Evolutionary conservation across 768 basidiomycete species (phyloP).

Genomic region (Pleurotus sapidus): DNA sequence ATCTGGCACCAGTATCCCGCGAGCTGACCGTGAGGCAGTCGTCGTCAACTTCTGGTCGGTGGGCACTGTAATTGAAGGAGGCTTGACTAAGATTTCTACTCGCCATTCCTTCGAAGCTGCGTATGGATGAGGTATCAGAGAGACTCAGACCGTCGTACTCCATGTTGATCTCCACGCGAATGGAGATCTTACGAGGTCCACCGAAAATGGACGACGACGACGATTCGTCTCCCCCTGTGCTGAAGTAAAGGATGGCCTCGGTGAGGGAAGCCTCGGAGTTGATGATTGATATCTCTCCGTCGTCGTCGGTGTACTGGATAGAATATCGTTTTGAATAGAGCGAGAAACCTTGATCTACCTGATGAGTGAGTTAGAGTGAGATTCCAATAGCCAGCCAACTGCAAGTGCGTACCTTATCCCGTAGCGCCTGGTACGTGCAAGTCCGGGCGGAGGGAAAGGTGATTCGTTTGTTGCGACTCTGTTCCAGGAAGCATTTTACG

Average conservation of each 20-base stretch:
- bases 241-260: constrained; percentile 86
- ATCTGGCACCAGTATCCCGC: constrained; percentile 44
- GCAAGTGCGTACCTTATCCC: constrained; percentile 52
- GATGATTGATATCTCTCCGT: constrained; percentile 74
- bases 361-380: constrained; percentile 1
- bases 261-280: constrained; percentile 70
- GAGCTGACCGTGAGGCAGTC: constrained; percentile 78
- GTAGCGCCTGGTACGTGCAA: constrained; percentile 74
- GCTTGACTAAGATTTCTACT: constrained; percentile 56
- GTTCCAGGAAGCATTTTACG: constrained; percentile 82
- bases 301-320: constrained; percentile 86
- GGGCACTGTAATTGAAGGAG: constrained; percentile 45
- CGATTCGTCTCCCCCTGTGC: constrained; percentile 68
- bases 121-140: constrained; percentile 83
- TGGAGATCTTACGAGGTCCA: constrained; percentile 66
- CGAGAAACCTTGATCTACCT: constrained; percentile 87
- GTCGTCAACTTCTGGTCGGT: constrained; percentile 54
- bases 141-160: constrained; percentile 92
- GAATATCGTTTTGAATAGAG: constrained; percentile 66
- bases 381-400: background rate
- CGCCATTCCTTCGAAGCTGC: constrained; percentile 72
- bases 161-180: constrained; percentile 73
- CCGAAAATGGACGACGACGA: constrained; percentile 73
- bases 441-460: constrained; percentile 79
- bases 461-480: constrained; percentile 68